These are phyloP conservation scores for Curvularia verruculosa DNA, from an alignment of 2,329 filamentous ascomycete species.

Conservation along the genomic window DNA sequence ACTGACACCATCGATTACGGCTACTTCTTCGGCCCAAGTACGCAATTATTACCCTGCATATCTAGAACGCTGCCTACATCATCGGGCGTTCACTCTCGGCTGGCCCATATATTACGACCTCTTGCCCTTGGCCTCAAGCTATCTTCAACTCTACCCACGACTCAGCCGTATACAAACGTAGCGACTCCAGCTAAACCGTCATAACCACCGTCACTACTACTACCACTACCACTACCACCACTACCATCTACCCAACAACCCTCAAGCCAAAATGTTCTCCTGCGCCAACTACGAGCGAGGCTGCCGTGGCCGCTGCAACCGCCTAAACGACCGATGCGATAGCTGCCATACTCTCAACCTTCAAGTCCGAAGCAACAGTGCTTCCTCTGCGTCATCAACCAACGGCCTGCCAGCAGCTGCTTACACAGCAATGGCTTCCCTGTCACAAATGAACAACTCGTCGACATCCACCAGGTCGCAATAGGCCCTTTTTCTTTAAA, in stretches of 20 bases:
- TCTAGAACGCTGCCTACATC: slow-evolving; percentile 31
- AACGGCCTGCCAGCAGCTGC: slow-evolving; percentile 31
- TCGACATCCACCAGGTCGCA: slow-evolving; percentile 30
- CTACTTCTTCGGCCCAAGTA: slow-evolving; percentile 27
- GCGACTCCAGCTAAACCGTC: slow-evolving; percentile 3
- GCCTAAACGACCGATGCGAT: slow-evolving; percentile 45
- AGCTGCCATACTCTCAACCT: slow-evolving; percentile 51
- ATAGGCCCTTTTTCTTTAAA: slow-evolving; percentile 23
- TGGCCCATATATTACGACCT: slow-evolving; percentile 35
- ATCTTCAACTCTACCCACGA: slow-evolving; percentile 6
- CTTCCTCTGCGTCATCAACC: slow-evolving; percentile 42
- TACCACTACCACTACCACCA: too few species aligned
- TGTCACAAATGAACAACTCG: slow-evolving; percentile 38
- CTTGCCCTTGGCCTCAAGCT: slow-evolving; percentile 6
- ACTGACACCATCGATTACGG: slow-evolving; percentile 25
- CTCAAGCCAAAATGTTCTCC: slow-evolving; percentile 48
- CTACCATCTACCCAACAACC: not conserved
- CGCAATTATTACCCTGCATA: slow-evolving; percentile 32
- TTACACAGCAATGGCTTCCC: slow-evolving; percentile 51
- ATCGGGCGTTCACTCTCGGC: slow-evolving; percentile 35
- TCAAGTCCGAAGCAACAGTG: slow-evolving; percentile 40
- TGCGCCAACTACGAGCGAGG: slow-evolving; percentile 54
- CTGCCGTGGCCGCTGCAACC: slow-evolving; percentile 52
- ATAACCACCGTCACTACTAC: too few species aligned
- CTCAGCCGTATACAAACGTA: slow-evolving; percentile 5